Evolutionary conservation across 2,329 filamentous ascomycete species (phyloP).

Genomic region (Ophiocordyceps sinensis): DNA sequence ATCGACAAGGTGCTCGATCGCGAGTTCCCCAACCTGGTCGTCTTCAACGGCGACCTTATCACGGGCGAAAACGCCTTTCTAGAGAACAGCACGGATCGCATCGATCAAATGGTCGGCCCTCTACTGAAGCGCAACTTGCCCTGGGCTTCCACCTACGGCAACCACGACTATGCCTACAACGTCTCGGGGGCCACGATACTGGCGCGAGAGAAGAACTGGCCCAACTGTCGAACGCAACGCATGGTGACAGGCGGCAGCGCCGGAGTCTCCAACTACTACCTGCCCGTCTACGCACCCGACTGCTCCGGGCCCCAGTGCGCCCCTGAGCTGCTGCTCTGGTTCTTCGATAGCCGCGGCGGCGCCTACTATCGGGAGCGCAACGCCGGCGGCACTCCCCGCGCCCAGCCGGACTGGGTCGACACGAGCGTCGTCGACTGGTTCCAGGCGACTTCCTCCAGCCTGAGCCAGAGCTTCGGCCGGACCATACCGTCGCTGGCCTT

Average conservation of each 20-base stretch:
- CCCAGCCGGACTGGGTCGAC: conserved; percentile 31
- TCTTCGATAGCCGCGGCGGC: conserved; percentile 54
- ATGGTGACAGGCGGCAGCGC: conserved; percentile 23
- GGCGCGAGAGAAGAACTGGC: conserved; percentile 23
- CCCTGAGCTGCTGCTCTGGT: conserved; percentile 46
- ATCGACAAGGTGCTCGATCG: conserved; percentile 42
- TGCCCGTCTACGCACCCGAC: conserved; percentile 25
- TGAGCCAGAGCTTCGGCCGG: conserved; percentile 15
- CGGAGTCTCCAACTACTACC: conserved; percentile 32
- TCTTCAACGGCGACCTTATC: conserved; percentile 59
- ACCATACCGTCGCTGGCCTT: conserved; percentile 31
- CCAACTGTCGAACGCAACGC: conserved; percentile 21
- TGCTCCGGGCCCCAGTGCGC: conserved; percentile 18
- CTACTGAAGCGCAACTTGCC: conserved; percentile 37
- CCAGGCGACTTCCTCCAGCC: conserved; percentile 13
- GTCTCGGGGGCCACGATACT: conserved; percentile 32
- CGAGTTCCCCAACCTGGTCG: conserved; percentile 44
- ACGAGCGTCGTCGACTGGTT: conserved; percentile 30
- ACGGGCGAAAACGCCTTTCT: conserved; percentile 48
- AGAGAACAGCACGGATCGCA: conserved; percentile 38
- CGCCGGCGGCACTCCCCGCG: conserved; percentile 13
- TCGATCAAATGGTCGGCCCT: conserved; percentile 45
- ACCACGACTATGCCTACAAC: conserved; percentile 51
- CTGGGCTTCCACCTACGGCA: conserved; percentile 59
- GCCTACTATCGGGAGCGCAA: conserved; percentile 28